A percentile compares a stretch with the other conserved stretches of the same genome.
These are phyloP conservation scores for Thalassiosira hispida DNA, from an alignment of 352 stramenopile species.

Conservation along the genomic window DNA sequence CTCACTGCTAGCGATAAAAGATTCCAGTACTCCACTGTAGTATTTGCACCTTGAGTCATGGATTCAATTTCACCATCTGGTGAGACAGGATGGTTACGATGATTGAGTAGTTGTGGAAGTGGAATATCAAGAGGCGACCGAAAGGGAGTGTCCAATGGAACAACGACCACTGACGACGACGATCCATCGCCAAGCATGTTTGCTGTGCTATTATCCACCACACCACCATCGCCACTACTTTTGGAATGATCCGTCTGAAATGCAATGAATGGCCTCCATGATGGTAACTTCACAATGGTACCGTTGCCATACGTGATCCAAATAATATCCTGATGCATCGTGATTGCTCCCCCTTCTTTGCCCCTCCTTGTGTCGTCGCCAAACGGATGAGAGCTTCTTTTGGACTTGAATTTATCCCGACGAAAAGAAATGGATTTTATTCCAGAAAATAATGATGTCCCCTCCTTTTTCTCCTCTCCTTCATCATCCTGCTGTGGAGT, in stretches of 20 bases:
- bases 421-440: conserved; percentile 39
- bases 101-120: conserved; percentile 16
- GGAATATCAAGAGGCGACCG: conserved; percentile 42
- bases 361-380: no score
- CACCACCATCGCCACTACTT: conserved; percentile 5
- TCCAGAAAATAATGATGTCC: conserved; percentile 3
- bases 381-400: background rate
- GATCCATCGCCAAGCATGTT: background rate
- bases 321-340: conserved; percentile 37
- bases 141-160: conserved; percentile 32
- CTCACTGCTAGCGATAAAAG: conserved; percentile 15
- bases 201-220: background rate
- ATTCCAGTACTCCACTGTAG: conserved; percentile 43
- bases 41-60: conserved; percentile 11
- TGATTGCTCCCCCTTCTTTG: background rate
- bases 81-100: background rate
- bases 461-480: background rate
- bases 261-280: conserved; percentile 50
- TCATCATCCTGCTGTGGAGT: background rate
- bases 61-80: conserved; percentile 19
- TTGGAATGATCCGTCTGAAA: background rate
- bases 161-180: conserved; percentile 10
- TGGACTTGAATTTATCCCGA: conserved; percentile 20
- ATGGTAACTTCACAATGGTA: conserved; percentile 43
- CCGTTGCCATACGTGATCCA: conserved; percentile 51